Evolutionary conservation across 768 basidiomycete species (phyloP), one percentile per base, ranked within the genome.

Genomic region (Xerocomellus chrysenteron): DNA sequence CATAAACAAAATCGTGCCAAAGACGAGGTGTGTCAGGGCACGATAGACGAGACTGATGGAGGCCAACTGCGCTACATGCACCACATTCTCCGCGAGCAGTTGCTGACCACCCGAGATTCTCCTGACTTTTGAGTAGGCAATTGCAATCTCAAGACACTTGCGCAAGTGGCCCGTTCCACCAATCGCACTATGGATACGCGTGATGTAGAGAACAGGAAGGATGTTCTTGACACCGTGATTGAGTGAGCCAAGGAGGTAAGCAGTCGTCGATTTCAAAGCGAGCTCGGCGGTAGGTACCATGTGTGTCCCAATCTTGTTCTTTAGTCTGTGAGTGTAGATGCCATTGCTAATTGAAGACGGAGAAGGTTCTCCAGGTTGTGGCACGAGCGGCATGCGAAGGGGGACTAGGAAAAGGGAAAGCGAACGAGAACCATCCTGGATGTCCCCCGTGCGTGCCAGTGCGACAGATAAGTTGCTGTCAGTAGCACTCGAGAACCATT

Each of bases 331-430:
- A 2, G 88, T 71, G 60, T 77, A 75, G 52, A 92, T 82, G 26
- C 83, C 82, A 70, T 92, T 91, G 66, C 79, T 83, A 13, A 71
- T 77, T 4, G 82, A 70, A 37, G 77, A 70, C 0, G 81, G 79
- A 0, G 55, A 61, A 16, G 81, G 78, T 41, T 74, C 70, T 16
- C 73, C 65, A 5, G 77, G 75, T 14, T 64, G 60, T 40, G 73
- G 76, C 57, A 84, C 55, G 48, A 87, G 76, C 16, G 86, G 84
- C 9, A 81, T 42, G 30, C 66, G 66, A 21, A 91, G 77, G 28
- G 88, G 87, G 42, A 92, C 75, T 32, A 92, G 76, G 73, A 92
- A 91, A 37, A 92, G 82, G 1, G 88, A 90, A 13, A 91, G 78
- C 0, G 80, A 81, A 37, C 83, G 80, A 1, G 88, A 85, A 7